Percentiles rank a stretch among this genome's conserved stretches.
phyloP scores from a whole-genome alignment of 139 green algal genomes.

The Deuterostichococcus epilithicus region DNA sequence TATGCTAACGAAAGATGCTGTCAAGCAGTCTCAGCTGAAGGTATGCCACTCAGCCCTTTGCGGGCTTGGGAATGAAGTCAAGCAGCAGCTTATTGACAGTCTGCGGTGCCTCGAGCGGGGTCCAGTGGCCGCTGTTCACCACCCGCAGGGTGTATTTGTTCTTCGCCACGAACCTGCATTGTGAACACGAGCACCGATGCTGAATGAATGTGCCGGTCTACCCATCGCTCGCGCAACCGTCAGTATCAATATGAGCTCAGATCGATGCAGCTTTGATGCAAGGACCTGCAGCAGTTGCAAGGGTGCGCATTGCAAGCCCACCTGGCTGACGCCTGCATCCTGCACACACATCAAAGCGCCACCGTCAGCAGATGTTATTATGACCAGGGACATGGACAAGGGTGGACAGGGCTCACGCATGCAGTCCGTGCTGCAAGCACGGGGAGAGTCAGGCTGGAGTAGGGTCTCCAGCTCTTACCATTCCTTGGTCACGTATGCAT shows the following conservation, averaged over 20 bases:
- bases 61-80: not conserved
- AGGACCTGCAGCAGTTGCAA: too few species aligned
- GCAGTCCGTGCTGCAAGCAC: too few species aligned
- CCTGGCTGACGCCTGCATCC: not conserved
- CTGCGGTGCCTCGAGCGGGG: not conserved
- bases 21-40: conserved; percentile 7
- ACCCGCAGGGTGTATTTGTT: not conserved
- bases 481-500: not conserved
- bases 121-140: conserved; percentile 1
- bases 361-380: too few species aligned
- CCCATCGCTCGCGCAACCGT: too few species aligned
- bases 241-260: too few species aligned
- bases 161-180: not conserved
- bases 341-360: not conserved
- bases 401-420: too few species aligned
- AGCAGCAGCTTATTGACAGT: not conserved
- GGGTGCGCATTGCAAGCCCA: not conserved
- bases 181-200: not conserved
- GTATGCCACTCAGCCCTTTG: not conserved
- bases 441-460: not conserved
- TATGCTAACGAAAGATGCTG: conserved; percentile 18
- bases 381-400: too few species aligned
- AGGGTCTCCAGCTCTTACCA: too few species aligned
- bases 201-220: too few species aligned
- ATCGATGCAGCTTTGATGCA: too few species aligned